These are phyloP conservation scores for Ogataea nitratoaversa DNA, from an alignment of 805 yeast species.

Conservation along the genomic window DNA sequence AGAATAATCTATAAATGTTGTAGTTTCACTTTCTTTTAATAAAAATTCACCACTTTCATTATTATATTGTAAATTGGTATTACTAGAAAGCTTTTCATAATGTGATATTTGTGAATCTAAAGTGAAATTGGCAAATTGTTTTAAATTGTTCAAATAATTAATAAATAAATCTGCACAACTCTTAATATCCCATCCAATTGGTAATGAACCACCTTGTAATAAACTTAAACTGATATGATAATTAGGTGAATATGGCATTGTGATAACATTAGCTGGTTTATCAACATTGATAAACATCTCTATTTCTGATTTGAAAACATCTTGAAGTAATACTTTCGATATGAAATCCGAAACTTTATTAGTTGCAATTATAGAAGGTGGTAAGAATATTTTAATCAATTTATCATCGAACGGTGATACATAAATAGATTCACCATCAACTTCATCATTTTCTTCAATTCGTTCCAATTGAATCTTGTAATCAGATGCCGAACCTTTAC, in stretches of 20 bases:
- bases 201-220: constrained; percentile 63
- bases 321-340: constrained; percentile 33
- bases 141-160: constrained; percentile 51
- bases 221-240: constrained; percentile 76
- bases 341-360: constrained; percentile 35
- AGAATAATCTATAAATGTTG: constrained; percentile 78
- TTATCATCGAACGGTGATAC: constrained; percentile 38
- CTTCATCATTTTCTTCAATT: constrained; percentile 10
- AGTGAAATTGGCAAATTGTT: constrained; percentile 62
- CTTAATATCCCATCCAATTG: constrained; percentile 72
- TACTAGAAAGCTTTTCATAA: constrained; percentile 43
- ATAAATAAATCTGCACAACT: constrained; percentile 45
- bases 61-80: constrained; percentile 23
- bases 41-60: constrained; percentile 25
- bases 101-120: constrained; percentile 77
- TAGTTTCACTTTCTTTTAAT: constrained; percentile 49
- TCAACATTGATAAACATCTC: constrained; percentile 24
- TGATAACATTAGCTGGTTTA: constrained; percentile 29
- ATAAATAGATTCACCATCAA: constrained; percentile 17
- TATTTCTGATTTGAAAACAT: constrained; percentile 39
- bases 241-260: constrained; percentile 56
- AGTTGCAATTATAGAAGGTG: constrained; percentile 23
- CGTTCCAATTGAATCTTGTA: constrained; percentile 35
- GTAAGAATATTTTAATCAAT: constrained; percentile 28
- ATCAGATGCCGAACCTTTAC: constrained; percentile 24